phyloP scores from a whole-genome alignment of 2,329 filamentous ascomycete species.

The Hypoxylon sp. region DNA sequence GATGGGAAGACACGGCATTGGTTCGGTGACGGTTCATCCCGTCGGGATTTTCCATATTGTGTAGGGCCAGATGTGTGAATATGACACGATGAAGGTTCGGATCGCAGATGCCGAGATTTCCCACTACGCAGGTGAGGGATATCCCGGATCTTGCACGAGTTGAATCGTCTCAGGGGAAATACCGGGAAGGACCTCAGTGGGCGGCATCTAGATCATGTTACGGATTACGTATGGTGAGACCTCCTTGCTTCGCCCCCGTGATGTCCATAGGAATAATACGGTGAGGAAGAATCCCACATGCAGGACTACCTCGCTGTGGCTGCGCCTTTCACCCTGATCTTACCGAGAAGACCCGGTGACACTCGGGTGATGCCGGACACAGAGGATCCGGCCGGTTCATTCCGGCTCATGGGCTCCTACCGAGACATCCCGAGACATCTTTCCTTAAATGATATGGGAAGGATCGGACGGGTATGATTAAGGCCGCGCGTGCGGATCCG shows the following conservation, averaged over 20 bases:
- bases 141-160: background rate
- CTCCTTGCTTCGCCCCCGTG: conserved; percentile 13
- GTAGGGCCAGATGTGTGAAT: background rate
- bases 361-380: conserved; percentile 35
- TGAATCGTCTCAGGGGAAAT: conserved; percentile 7
- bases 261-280: background rate
- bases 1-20: conserved; percentile 3
- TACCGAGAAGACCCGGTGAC: conserved; percentile 35
- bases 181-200: background rate
- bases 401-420: conserved; percentile 24
- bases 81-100: conserved; percentile 19
- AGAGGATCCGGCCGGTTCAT: conserved; percentile 25
- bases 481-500: background rate
- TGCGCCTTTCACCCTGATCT: background rate
- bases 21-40: conserved; percentile 9
- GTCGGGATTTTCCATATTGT: conserved; percentile 16
- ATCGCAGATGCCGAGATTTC: conserved; percentile 4
- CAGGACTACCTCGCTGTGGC: conserved; percentile 3
- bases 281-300: background rate
- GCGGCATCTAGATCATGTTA: conserved; percentile 4
- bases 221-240: background rate
- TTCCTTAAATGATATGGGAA: background rate
- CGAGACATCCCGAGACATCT: conserved; percentile 21
- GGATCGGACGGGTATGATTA: background rate
- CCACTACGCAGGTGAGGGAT: background rate